A percentile compares a stretch with the other conserved stretches of the same genome.
phyloP scores from a whole-genome alignment of 1,284 basidiomycete species.

The Apiotrichum akiyoshidainum region DNA sequence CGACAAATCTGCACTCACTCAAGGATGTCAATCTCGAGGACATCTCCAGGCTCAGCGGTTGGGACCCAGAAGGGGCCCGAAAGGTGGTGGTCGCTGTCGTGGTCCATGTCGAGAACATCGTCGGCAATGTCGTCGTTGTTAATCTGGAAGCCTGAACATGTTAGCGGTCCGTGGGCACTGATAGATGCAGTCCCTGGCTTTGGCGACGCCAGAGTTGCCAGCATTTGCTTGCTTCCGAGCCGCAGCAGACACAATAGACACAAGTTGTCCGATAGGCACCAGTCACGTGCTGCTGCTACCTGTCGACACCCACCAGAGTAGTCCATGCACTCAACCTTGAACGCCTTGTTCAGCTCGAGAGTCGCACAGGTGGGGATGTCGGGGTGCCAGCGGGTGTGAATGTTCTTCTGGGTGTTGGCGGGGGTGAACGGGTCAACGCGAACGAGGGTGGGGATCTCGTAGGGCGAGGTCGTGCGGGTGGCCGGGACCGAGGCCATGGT shows the following conservation, averaged over 20 bases:
- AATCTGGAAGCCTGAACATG: constrained; percentile 54
- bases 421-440: constrained; percentile 33
- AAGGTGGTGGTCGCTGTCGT: constrained; percentile 66
- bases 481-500: too few species aligned
- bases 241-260: too few species aligned
- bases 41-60: constrained; percentile 73
- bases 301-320: constrained; percentile 61
- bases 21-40: constrained; percentile 70
- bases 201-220: too few species aligned
- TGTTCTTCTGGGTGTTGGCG: constrained; percentile 26
- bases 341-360: constrained; percentile 54
- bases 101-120: constrained; percentile 29
- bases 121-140: constrained; percentile 65
- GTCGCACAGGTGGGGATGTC: constrained; percentile 39
- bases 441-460: constrained; percentile 26
- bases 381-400: constrained; percentile 48
- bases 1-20: constrained; percentile 46
- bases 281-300: background rate
- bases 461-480: constrained; percentile 2
- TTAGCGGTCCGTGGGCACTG: background rate
- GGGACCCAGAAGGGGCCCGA: constrained; percentile 71
- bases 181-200: too few species aligned
- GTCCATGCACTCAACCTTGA: constrained; percentile 73
- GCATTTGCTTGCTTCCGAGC: too few species aligned
- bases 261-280: too few species aligned